Evolutionary conservation across 352 stramenopile genomes (phyloP), one percentile per base, ranked within the genome.

Genomic region (Phytophthora cactorum): DNA sequence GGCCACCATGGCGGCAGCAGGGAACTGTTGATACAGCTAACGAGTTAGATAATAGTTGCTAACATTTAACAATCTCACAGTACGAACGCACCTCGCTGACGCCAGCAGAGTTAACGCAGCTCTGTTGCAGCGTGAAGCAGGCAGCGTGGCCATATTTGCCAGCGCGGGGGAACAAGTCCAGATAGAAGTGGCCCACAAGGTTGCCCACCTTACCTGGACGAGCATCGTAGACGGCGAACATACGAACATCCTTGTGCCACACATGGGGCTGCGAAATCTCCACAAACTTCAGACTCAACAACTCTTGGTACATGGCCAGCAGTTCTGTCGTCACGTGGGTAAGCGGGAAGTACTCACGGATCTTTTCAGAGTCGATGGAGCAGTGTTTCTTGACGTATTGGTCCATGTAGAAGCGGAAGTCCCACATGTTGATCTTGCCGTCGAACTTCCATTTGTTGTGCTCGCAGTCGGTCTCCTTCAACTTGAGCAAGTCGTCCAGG

Each of bases 331-430:
- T 93, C 52, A 97, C 90, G 68, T 97, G 91, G 27, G 86, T 76
- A 6, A 97, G 74, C 10, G 89, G 91, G 73, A 97, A 97, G 68
- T 92, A 97, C 66, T 96, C 82, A 56, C 84, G 82, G n/a, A 97
- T 75, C 58, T 90, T 85, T 63, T 97, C 86, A 4, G 84, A 72
- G 70, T 97, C 91, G 39, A 97, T 94, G 39, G 85, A 87, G 70
- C 85, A 96, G 72, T 96, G 71, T 47, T 94, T 86, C 68, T 96
- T 96, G 38, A 95, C 75, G 70, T 89, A 90, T 52, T 90, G 76
- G 66, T 96, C 88, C 73, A 89, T 91, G 78, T 97, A 97, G 76
- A 94, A 97, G 17, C 78, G 79, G 52, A 92, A 93, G 75, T 97
- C 91, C 86, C 88, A 97, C 71, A 95, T 93, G 75, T 97, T 93